Percentiles rank a stretch among this genome's conserved stretches.
Conservation (phyloP, 225 moss, liverwort and hornwort genomes). For the Polytrichum formosum region DNA sequence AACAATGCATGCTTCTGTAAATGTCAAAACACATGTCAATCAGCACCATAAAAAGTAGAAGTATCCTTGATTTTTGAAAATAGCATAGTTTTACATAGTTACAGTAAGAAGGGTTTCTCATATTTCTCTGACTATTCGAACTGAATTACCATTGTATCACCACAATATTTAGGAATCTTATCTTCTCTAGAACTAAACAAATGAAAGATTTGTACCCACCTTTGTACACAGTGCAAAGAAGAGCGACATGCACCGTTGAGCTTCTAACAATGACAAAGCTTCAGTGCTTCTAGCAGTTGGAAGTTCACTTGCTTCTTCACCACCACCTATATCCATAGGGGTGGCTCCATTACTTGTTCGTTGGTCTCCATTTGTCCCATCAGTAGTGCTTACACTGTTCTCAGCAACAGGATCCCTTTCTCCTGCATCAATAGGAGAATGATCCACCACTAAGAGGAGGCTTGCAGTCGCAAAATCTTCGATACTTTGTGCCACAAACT, state of each 20-base stretch:
- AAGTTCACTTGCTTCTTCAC: conserved; percentile 48
- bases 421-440: conserved; percentile 35
- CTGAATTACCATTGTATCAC: neutral
- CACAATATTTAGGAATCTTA: neutral
- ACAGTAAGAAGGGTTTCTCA: no score
- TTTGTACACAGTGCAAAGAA: conserved; percentile 98
- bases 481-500: conserved; percentile 73
- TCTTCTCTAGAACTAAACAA: no score
- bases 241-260: conserved; percentile 97
- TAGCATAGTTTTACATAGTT: no score
- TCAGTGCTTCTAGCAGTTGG: conserved; percentile 47
- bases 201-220: conserved; percentile 34
- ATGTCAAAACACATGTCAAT: no score
- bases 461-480: conserved; percentile 83
- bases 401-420: conserved; percentile 64
- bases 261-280: conserved; percentile 66
- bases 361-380: conserved; percentile 54
- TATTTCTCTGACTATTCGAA: no score
- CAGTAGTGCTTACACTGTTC: conserved; percentile 40
- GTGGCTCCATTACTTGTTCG: conserved; percentile 33
- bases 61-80: no score
- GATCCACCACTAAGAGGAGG: conserved; percentile 79
- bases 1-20: conserved; percentile 84
- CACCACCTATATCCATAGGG: conserved; percentile 41
- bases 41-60: no score